Percentiles rank a stretch among this genome's conserved stretches.
Conservation (phyloP, 192 early-diverging fungal species). For the Coemansia sp. region DNA sequence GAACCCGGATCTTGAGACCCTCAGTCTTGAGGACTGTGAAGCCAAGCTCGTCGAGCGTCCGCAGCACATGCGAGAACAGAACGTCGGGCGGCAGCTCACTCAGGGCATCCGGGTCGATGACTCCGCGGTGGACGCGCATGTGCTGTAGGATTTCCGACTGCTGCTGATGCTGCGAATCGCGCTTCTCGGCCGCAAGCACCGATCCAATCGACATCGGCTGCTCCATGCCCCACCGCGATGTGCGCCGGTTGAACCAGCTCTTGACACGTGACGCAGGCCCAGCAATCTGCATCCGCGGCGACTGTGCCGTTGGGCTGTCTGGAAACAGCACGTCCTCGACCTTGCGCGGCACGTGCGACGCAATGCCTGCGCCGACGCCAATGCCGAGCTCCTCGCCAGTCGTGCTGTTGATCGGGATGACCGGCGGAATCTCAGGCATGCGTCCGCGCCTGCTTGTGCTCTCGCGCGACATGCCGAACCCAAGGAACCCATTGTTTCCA, state of each 20-base stretch:
- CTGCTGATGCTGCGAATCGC: slow-evolving; percentile 23
- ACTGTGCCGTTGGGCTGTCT: slow-evolving; percentile 41
- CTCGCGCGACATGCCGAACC: slow-evolving; percentile 11
- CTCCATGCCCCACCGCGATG: slow-evolving; percentile 48
- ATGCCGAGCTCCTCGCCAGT: slow-evolving; percentile 58
- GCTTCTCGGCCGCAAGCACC: slow-evolving; percentile 32
- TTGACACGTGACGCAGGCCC: slow-evolving; percentile 70
- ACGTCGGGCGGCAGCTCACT: slow-evolving; percentile 67
- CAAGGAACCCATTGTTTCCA: slow-evolving; percentile 7
- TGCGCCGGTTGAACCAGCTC: slow-evolving; percentile 72
- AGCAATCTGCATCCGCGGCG: slow-evolving; percentile 29
- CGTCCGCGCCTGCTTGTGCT: slow-evolving; percentile 32
- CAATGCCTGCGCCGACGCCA: slow-evolving; percentile 52
- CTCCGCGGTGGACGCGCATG: slow-evolving; percentile 73
- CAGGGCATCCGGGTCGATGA: slow-evolving; percentile 70
- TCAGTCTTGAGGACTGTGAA: slow-evolving; percentile 54
- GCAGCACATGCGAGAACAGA: slow-evolving; percentile 68
- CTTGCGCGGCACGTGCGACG: slow-evolving; percentile 39
- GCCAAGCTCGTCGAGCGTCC: slow-evolving; percentile 55
- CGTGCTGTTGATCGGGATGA: slow-evolving; percentile 47
- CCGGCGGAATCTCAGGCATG: slow-evolving; percentile 48
- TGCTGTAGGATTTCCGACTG: slow-evolving; percentile 59
- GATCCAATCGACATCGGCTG: slow-evolving; percentile 44
- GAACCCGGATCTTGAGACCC: slow-evolving; percentile 52
- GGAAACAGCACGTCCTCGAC: slow-evolving; percentile 50